Percentiles rank a stretch among this genome's conserved stretches.
phyloP scores from a whole-genome alignment of 352 stramenopile species.

The Phytopythium delawarense region DNA sequence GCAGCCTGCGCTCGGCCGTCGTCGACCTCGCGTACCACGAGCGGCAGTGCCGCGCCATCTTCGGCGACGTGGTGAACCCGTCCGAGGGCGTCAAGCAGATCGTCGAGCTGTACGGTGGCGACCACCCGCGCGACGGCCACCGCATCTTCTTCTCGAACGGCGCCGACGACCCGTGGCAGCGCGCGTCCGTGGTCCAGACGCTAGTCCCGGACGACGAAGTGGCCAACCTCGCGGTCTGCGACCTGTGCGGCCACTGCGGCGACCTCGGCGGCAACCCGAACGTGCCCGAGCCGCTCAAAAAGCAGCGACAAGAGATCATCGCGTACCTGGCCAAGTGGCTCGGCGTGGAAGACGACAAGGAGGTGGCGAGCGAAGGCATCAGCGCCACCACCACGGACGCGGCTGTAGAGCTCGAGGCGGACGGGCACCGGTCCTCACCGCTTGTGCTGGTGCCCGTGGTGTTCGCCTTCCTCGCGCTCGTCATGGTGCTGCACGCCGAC shows the following conservation, averaged over 20 bases:
- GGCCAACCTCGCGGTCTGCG: constrained; percentile 68
- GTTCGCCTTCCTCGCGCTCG: constrained; percentile 44
- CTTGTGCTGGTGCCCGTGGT: constrained; percentile 70
- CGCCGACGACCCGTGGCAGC: constrained; percentile 84
- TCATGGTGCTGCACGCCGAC: constrained; percentile 49
- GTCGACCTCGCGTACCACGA: constrained; percentile 79
- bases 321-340: constrained; percentile 67
- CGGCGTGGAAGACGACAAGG: constrained; percentile 7
- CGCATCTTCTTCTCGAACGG: constrained; percentile 86
- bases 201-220: constrained; percentile 47
- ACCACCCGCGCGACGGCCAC: constrained; percentile 52
- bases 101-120: constrained; percentile 69
- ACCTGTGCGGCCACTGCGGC: constrained; percentile 80
- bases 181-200: constrained; percentile 58
- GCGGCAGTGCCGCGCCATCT: constrained; percentile 70
- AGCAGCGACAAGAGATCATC: constrained; percentile 64
- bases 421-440: constrained; percentile 43
- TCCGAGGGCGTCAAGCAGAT: constrained; percentile 53
- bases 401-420: constrained; percentile 2
- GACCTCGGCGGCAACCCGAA: constrained; percentile 52
- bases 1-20: constrained; percentile 58
- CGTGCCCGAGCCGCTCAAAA: constrained; percentile 50
- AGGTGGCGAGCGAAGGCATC: background rate
- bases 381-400: constrained; percentile 15
- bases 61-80: constrained; percentile 62